Base-by-base conservation (phyloP, 345 rosid species). In the Combretum micranthum region DNA sequence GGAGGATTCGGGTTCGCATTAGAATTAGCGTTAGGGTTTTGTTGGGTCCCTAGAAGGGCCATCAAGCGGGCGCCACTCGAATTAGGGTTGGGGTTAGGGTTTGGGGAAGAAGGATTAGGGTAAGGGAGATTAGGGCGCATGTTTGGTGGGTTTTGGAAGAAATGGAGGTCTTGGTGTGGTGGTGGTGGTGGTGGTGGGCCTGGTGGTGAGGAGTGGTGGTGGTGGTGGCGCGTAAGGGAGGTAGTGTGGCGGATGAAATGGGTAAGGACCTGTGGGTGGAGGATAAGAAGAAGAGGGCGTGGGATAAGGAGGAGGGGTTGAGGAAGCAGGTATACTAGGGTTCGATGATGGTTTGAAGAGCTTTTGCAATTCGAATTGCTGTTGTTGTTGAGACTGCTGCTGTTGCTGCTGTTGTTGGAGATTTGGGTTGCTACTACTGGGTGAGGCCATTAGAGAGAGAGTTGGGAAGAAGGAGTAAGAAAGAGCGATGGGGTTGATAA, bases 221-320 rank as follows among this genome's bases (percentile, higher is more conserved):
- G 72, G 54, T 74, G 82, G 20, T 66, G 74, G 67, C 64, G 76
- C 51, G 16, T 50, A 37, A 48, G 49, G 54, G 16, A 26, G 57
- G 43, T 14, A 46, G 50, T 18, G 52, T 15, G n/a, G 59, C 42
- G 44, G 23, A 45, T 14, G 65, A 42, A 50, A 65, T 23, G 47
- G 63, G 64, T 68, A 74, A 3, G 90, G 74, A 11, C 78, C 69
- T 47, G 85, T 10, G 42, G 89, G 77, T 9, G 84, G 78, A 64
- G 90, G 95, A 49, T 74, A 72, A 15, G 80, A 88, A 56, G 86
- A 77, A 11, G 80, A 56, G 15, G 69, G 83, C 3, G 82, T 49
- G 9, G 79, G 71, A 59, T 57, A 71, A 50, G 77, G 77, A 51
- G 52, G 53, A 39, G 63, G 6, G 47, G 52, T n/a, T n/a, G n/a